Evolutionary conservation across 371 early-diverging fungal genomes (phyloP).

Genomic region (Massospora cicadina): DNA sequence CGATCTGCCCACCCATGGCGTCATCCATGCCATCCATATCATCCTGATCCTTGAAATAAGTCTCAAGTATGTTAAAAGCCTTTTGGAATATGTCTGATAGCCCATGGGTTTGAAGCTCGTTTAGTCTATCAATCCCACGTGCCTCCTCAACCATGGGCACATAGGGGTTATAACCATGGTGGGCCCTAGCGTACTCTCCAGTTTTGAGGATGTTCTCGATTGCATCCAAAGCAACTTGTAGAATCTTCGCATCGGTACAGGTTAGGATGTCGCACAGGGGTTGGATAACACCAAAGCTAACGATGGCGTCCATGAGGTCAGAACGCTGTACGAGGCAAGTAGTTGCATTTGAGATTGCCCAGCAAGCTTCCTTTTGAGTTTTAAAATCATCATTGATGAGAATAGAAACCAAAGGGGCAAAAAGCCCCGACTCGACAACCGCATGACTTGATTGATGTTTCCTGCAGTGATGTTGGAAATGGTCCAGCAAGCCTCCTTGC

Average conservation of each 20-base stretch:
- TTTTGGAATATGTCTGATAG: constrained; percentile 89
- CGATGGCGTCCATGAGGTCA: constrained; percentile 79
- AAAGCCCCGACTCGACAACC: constrained; percentile 86
- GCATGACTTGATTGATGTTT: constrained; percentile 79
- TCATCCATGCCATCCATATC: neutral
- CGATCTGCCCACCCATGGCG: neutral
- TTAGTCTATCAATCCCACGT: constrained; percentile 82
- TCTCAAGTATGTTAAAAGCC: constrained; percentile 78
- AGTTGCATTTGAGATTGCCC: constrained; percentile 98
- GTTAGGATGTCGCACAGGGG: constrained; percentile 87
- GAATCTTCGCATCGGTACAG: constrained; percentile 82
- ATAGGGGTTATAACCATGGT: constrained; percentile 60
- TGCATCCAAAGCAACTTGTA: constrained; percentile 91
- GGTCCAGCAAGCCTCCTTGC: constrained; percentile 99
- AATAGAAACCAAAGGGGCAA: constrained; percentile 81
- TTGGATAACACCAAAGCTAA: constrained; percentile 78
- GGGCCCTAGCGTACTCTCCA: constrained; percentile 54
- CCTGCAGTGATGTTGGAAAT: constrained; percentile 99
- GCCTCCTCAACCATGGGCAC: constrained; percentile 73
- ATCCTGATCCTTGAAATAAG: constrained; percentile 70
- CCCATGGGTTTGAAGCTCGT: constrained; percentile 76
- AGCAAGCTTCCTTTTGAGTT: constrained; percentile 98
- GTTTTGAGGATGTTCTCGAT: constrained; percentile 94
- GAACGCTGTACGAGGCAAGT: constrained; percentile 79
- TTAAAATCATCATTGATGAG: constrained; percentile 84